Evolutionary conservation across 1,139 yeast species (phyloP), one percentile per base, ranked within the genome.

Genomic region (Candida sp.): DNA sequence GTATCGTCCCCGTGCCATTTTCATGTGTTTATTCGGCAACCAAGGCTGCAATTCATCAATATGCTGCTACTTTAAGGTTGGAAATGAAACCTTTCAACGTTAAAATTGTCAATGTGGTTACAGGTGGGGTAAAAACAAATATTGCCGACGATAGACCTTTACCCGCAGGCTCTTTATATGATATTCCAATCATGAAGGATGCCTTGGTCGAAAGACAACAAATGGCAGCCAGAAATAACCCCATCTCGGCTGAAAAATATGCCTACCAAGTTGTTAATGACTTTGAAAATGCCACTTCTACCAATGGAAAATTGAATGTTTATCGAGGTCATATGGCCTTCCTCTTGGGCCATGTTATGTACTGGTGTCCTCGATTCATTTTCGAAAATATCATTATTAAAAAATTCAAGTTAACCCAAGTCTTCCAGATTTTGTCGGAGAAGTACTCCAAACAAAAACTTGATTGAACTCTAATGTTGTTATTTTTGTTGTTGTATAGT

Each of bases 11-110:
- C 5, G 81, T 86, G 64, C 95, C 95, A 12, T 86, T 82, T 61
- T 80, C 85, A 1, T 68, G 85, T 19, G 72, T 81, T 22, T 87
- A 87, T 58, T 73, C 82, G n/a, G 74, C 91, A 2, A 64, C 85
- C 1, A 87, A 87, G 57, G 89, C 91, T 2, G 93, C 93, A 1
- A 76, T 87, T 44, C 87, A 83, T 54, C 83, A 77, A 51, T 87
- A 82, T 56, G 84, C 87, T 1, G 73, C 79, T 40, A 74, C 75
- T 3, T 66, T 86, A 44, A 75, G 84, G 42, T 54, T 84, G 29
- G 95, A 87, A 60, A 58, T 87, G 72, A 78, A 77, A 55, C 88
- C 91, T 2, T 84, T 86, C 55, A 87, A 77, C 19, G 93, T 87
- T 19, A 71, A 79, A 43, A 95, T 87, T 2, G 65, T 75, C 15